These are phyloP conservation scores for Chlorella sp. DNA, from an alignment of 139 green algal species.

Conservation along the genomic window DNA sequence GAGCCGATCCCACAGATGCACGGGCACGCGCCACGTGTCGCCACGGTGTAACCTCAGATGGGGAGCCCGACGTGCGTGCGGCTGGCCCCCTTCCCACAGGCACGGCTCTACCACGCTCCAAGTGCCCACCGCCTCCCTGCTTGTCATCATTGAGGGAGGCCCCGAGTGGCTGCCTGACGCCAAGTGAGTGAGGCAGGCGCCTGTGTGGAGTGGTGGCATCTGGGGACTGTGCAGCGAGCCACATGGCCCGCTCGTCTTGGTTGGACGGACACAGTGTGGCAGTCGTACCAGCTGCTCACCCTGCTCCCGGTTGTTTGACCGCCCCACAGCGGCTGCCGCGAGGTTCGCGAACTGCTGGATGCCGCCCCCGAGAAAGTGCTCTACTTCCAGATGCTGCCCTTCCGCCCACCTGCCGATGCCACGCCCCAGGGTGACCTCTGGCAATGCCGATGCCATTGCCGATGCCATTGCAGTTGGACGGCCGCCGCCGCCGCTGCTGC, in stretches of 20 bases:
- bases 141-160: not conserved
- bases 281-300: too few species aligned
- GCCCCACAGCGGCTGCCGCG: not conserved
- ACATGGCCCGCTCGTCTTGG: not conserved
- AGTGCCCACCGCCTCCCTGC: not conserved
- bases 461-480: too few species aligned
- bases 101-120: not conserved
- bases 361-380: conserved; percentile 1
- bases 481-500: not conserved
- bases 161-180: not conserved
- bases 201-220: too few species aligned
- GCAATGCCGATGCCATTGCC: too few species aligned
- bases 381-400: not conserved
- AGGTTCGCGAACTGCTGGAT: not conserved
- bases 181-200: too few species aligned
- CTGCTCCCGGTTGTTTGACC: too few species aligned
- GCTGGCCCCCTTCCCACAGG: not conserved
- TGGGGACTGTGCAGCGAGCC: too few species aligned
- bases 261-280: too few species aligned
- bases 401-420: not conserved
- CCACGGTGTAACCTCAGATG: too few species aligned
- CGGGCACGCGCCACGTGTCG: too few species aligned
- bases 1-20: too few species aligned
- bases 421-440: not conserved
- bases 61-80: too few species aligned